Percentiles rank a stretch among this genome's conserved stretches.
These are phyloP conservation scores for Coprinopsis marcescibilis DNA, from an alignment of 768 basidiomycete species.

Conservation along the genomic window DNA sequence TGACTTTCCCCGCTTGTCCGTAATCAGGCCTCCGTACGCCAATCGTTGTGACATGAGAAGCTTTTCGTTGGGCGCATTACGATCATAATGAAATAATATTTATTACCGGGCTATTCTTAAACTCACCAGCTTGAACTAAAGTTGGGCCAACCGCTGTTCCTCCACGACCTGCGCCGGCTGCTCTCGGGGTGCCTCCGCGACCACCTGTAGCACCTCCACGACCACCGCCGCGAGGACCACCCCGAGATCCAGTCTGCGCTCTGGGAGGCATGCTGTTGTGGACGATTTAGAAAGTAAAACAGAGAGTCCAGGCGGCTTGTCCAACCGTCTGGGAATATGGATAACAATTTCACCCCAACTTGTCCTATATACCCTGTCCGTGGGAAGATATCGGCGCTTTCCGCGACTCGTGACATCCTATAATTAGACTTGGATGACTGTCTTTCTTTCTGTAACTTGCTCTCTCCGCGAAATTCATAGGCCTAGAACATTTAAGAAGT, in stretches of 20 bases:
- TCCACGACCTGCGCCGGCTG: conserved; percentile 26
- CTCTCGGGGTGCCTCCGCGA: conserved; percentile 19
- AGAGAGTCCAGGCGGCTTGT: too few species aligned
- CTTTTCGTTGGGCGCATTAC: conserved; percentile 26
- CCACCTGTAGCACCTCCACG: conserved; percentile 17
- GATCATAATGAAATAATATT: conserved; percentile 38
- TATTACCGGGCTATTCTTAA: conserved; percentile 35
- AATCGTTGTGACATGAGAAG: conserved; percentile 21
- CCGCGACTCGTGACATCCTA: too few species aligned
- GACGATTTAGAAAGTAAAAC: too few species aligned
- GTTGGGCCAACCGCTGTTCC: conserved; percentile 24
- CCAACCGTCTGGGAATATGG: too few species aligned
- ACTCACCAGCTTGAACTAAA: conserved; percentile 13
- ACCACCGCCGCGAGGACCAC: neutral
- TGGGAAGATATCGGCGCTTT: too few species aligned
- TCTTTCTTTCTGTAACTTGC: too few species aligned
- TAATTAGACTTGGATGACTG: too few species aligned
- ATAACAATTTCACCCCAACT: too few species aligned
- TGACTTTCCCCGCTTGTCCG: conserved; percentile 18
- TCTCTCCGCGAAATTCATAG: too few species aligned
- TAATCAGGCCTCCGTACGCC: conserved; percentile 28
- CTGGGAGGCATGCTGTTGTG: conserved; percentile 1
- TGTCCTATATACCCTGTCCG: too few species aligned
- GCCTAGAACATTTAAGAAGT: too few species aligned
- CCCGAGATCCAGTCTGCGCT: neutral